Evolutionary conservation across 306 rosid species (phyloP), one percentile per base, ranked within the genome.

Genomic region (Lupinus albus): DNA sequence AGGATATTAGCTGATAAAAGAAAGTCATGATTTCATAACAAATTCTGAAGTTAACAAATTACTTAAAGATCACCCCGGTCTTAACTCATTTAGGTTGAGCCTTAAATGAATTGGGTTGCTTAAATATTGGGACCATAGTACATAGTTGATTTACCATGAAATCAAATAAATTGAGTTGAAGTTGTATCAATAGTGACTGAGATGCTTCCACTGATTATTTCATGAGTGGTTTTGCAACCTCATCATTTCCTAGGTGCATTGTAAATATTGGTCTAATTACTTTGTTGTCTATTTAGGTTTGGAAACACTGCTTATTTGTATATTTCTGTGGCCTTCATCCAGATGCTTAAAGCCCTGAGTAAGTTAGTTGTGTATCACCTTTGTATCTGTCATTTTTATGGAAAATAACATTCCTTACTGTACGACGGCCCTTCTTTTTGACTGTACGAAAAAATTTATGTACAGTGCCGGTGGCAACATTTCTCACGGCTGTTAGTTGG

Each of bases 391-490:
- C 42, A 36, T 33, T 42, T 33, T 39, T 42, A 36, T 16, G 33
- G 38, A 48, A 74, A 56, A 44, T 15, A 8, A 9, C 21, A 61
- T 52, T 59, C 54, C 48, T 17, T 59, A 65, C 58, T 42, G 45
- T 25, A 60, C 52, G 59, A 51, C 14, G 1, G 5, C 3, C 28
- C 28, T 25, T 49, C 15, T 45, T 50, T 11, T 25, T 77, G 51
- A 47, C 28, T 25, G 1, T 38, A 51, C 4, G 41, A 62, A 36
- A 45, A 69, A 33, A 18, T 33, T 70, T 48, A 72, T 61, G 85
- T 83, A 62, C 88, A 94, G 99, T 94, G 99, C 99, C 99, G 16
- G 96, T 94, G 82, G 99, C 97, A 71, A 94, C 99, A 46, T 91
- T 90, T 68, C 65, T 87, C 13, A 82, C 85, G 86, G 99, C 99